Base-by-base conservation (phyloP, 1,284 basidiomycete species). In the Kwoniella shivajii region DNA sequence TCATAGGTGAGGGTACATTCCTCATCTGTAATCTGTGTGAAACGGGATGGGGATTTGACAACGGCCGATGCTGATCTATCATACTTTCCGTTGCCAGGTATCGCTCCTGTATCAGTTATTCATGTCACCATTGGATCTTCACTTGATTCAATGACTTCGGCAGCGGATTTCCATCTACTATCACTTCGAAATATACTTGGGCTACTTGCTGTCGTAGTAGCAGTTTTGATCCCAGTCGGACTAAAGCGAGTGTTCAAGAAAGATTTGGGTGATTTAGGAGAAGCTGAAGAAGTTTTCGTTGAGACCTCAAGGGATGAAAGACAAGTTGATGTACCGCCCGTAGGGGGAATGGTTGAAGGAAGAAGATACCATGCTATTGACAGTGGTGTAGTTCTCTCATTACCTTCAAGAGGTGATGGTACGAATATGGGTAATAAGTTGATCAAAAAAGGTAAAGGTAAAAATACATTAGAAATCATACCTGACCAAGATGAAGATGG, bases 41-140 rank as follows among this genome's bases (percentile, higher is more conserved):
- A n/a, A 18, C 18, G 2, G 44, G 26, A 13, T 30, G 27, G 7
- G 7, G 45, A 33, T 13, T 18, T 36, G 36, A 34, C 16, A 18
- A 34, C 3, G 3, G 11, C n/a, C 29, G 18, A 49, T 37, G 22
- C 31, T 22, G 6, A 20, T 46, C 16, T 1, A 6, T 29, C 14
- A 20, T 13, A 2, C 3, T 41, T 36, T 14, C 29, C 29, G 11
- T 13, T 38, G n/a, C n/a, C n/a, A 68, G 67, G 94, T 1, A 92
- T 97, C 65, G 84, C 93, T 51, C 93, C 93, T 43, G 88, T 94
- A 36, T 87, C 86, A 0, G 88, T 95, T 61, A 98, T 99, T 69
- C 95, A 99, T 74, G 92, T 90, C 0, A 93, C 92, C 13, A 95
- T 99, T 63, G 95, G 95, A 2, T 88, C 90, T 38, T 89, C 90